Base-by-base conservation (phyloP, 805 yeast genomes). In the Priceomyces carsonii region DNA sequence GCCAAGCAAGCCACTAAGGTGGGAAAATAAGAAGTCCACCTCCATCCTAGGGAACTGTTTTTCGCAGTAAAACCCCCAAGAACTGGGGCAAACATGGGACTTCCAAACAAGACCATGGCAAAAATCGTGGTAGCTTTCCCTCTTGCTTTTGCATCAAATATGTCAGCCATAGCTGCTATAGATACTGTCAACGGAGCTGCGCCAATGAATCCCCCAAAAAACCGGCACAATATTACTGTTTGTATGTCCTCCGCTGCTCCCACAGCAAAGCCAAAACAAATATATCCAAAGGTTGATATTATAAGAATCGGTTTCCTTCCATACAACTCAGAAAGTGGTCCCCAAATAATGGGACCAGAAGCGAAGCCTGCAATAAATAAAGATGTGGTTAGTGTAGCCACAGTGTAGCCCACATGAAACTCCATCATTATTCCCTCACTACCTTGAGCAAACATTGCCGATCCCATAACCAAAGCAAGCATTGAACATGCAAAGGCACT, bases 351-450 rank as follows among this genome's bases (percentile, higher is more conserved):
- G 2, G 98, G 98, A 15, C 97, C 96, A 1, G 86, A 73, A 1
- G 96, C 96, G 61, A 89, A 91, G 8, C 97, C 98, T 26, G 87
- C 58, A 10, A 90, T 96, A 51, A 77, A 91, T 17, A 89, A 37
- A 0, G 96, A 80, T 5, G 88, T 73, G 36, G 87, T 84, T 30
- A 91, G 69, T 12, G 85, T 74, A 8, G 84, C 82, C n/a, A 80
- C 90, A 8, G 79, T 84, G 5, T 51, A 44, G 27, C 85, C 82
- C 29, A 90, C 79, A 39, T 75, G 57, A 31, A 61, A 90, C 25
- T 71, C 59, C 31, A 45, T 62, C 45, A 74, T 57, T 19, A 88
- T 50, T 13, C 59, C 72, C 0, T 59, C 50, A 7, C 77, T 68
- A 3, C 82, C 85, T 18, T 82, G 69, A 1, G 95, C 77, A 52